Evolutionary conservation across 1,284 basidiomycete species (phyloP), one percentile per base, ranked within the genome.

Genomic region (Irpex sp.): DNA sequence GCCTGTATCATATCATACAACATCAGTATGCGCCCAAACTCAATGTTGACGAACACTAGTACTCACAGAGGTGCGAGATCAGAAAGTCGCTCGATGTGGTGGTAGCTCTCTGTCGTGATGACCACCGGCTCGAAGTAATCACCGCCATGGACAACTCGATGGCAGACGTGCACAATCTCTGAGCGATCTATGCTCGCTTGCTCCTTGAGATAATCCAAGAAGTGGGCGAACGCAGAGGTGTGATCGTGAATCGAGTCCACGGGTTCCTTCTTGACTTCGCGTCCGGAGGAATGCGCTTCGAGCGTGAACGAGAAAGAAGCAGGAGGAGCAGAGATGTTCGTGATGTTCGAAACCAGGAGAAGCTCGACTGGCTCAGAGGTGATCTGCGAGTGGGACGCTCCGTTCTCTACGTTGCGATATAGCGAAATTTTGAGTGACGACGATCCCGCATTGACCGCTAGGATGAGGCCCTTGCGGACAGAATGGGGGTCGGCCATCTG

Each of bases 121-220:
- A 84, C 68, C 13, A 93, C 85, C 0, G 92, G 89, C 31, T 85
- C 79, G 19, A 78, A 78, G 69, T 89, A 90, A 57, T 85, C 83
- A 1, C 93, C 93, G 1, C 94, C 94, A 68, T 95, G 94, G 1
- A 96, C 94, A 56, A 94, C 88, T 36, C 86, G 82, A 71, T 92
- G 88, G 66, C 88, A 89, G 51, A 89, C 78, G 63, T 84, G 78
- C 5, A 71, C 75, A 60, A 92, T 83, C 2, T 79, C 67, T 39
- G 74, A 69, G 15, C 72, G 72, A 65, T 84, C 77, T 51, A 88
- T 79, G 57, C 75, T 74, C 1, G 75, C 75, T 35, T 81, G 77
- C 6, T 72, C 61, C 61, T 80, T 69, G 39, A 90, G 76, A 58
- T 75, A 75, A 15, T 79, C 69, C 36, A 92, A 76, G 71, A 92